Evolutionary conservation across 805 yeast genomes (phyloP), one percentile per base, ranked within the genome.

Genomic region (Ogataea henricii): DNA sequence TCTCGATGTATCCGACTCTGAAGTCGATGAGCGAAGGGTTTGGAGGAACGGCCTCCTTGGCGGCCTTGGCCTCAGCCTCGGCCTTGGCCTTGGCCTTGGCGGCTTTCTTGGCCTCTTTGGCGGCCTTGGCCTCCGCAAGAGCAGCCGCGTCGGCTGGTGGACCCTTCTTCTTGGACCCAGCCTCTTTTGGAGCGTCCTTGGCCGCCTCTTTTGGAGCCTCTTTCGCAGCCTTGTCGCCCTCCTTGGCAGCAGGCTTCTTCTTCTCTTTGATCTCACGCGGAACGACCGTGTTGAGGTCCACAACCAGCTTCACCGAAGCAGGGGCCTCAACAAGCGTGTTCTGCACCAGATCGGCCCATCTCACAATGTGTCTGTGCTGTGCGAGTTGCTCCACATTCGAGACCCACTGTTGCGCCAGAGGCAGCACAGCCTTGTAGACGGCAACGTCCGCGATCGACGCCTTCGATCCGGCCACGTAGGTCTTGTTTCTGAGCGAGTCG

Each of bases 1-100:
- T 94, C 74, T 92, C 90, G 64, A 94, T 94, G 77, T 85, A 89
- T 45, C 99, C 99, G 53, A 94, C 97, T 66, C 96, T 83, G 71
- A 94, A 82, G 66, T 91, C 97, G 65, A 94, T 82, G 77, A 84
- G 74, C 16, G 96, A 80, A 48, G 98, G 97, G 59, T 74, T 76
- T 58, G 92, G 85, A 46, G 87, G 85, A 27, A 76, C 84, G 39
- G 75, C 71, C 39, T 73, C 72, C 40, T 49, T 49, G 18, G 49
- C 52, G 58, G 83, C 81, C 66, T 79, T 75, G 18, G 81, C 82
- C 17, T 59, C 63, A 5, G 59, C 60, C 47, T 81, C 82, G 27
- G 80, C 85, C 55, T 77, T 79, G 46, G 82, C 85, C 69, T 83
- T 82, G 56, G 80, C 81, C 52, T 71, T 70, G 16, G 72, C 72